These are phyloP conservation scores for Ophiocordyceps camponoti-rufipedis DNA, from an alignment of 2,329 filamentous ascomycete species.

Conservation along the genomic window DNA sequence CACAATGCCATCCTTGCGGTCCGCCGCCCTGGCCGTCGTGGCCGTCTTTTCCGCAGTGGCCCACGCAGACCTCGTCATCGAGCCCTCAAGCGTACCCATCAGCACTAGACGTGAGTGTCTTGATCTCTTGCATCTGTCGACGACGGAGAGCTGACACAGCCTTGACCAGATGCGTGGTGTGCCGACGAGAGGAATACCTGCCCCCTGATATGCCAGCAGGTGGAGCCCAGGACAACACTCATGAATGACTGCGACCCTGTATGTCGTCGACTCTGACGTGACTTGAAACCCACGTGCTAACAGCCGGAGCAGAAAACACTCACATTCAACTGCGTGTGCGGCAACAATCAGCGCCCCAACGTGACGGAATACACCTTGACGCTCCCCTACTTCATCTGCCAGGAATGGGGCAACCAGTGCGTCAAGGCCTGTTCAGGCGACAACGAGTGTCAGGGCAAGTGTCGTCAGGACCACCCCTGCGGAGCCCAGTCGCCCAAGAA, in stretches of 20 bases:
- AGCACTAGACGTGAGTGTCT: conserved; percentile 28
- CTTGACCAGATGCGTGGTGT: conserved; percentile 42
- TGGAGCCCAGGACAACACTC: conserved; percentile 27
- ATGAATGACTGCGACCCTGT: conserved; percentile 52
- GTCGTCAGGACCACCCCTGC: conserved; percentile 51
- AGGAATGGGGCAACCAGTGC: conserved; percentile 52
- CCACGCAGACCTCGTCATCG: conserved; percentile 39
- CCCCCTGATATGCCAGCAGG: conserved; percentile 54
- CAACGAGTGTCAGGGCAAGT: conserved; percentile 41
- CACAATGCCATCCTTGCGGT: conserved; percentile 37
- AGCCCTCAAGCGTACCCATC: conserved; percentile 40
- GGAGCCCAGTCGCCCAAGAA: conserved; percentile 47
- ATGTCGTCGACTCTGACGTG: conserved; percentile 10
- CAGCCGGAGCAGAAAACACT: conserved; percentile 31
- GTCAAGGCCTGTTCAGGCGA: conserved; percentile 33
- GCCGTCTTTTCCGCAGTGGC: conserved; percentile 31
- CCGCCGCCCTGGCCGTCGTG: conserved; percentile 34
- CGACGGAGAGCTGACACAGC: conserved; percentile 6
- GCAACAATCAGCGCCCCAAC: conserved; percentile 48
- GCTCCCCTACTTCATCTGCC: conserved; percentile 61
- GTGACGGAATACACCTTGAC: conserved; percentile 61
- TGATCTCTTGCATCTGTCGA: neutral
- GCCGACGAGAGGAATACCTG: conserved; percentile 41
- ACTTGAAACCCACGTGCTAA: neutral
- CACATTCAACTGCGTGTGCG: conserved; percentile 56